Percentiles rank a stretch among this genome's conserved stretches.
These are phyloP conservation scores for Pseudoneurospora amorphoporcata DNA, from an alignment of 495 filamentous ascomycete genomes.

Conservation along the genomic window DNA sequence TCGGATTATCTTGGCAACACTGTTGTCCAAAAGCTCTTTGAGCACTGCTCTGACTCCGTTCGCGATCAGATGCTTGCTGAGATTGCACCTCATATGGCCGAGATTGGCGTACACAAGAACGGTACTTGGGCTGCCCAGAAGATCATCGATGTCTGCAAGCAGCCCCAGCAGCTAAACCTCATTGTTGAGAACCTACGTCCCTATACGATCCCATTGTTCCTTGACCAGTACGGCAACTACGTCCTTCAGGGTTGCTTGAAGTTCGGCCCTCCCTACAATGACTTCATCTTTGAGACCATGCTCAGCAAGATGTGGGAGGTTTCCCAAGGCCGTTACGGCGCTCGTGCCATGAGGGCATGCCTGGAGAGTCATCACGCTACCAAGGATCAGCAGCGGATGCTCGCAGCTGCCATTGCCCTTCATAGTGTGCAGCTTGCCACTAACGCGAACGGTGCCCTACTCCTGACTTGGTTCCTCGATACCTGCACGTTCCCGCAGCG, in stretches of 20 bases:
- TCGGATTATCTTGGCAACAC: constrained; percentile 97
- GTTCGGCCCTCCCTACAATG: constrained; percentile 78
- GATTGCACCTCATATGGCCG: constrained; percentile 83
- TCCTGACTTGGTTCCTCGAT: constrained; percentile 96
- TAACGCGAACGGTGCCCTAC: constrained; percentile 86
- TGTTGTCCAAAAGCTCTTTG: constrained; percentile 97
- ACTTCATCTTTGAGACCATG: constrained; percentile 98
- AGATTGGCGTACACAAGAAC: constrained; percentile 98
- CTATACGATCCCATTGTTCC: constrained; percentile 81
- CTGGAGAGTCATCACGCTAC: constrained; percentile 92
- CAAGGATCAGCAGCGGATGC: constrained; percentile 89
- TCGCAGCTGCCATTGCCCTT: constrained; percentile 87
- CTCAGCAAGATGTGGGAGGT: constrained; percentile 91
- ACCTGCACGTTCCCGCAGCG: constrained; percentile 93
- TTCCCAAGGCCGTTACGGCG: constrained; percentile 85
- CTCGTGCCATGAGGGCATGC: constrained; percentile 92
- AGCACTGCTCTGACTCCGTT: constrained; percentile 81
- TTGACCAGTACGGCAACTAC: constrained; percentile 98
- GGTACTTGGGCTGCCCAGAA: constrained; percentile 99
- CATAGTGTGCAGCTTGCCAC: constrained; percentile 96
- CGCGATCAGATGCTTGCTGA: constrained; percentile 86
- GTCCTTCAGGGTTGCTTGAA: constrained; percentile 92
- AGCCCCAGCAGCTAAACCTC: constrained; percentile 68
- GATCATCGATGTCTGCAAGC: constrained; percentile 92
- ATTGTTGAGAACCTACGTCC: constrained; percentile 75